Evolutionary conservation across 352 stramenopile species (phyloP).

Genomic region (Paralagenidium karlingii): DNA sequence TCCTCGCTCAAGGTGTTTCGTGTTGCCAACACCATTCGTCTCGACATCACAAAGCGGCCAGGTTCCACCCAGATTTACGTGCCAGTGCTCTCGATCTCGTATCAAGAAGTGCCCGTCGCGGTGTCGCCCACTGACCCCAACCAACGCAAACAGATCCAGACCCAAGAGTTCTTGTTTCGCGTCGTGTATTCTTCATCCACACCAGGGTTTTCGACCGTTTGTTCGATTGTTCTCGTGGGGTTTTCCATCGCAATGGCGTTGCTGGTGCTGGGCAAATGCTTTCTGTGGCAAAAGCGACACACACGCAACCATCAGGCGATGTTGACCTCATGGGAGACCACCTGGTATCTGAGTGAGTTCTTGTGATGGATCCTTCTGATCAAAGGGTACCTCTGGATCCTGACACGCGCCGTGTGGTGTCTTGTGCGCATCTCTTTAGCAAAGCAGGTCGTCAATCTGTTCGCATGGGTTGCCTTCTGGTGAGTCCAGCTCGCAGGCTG

Average conservation of each 20-base stretch:
- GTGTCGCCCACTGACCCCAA: no score
- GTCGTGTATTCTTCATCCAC: slow-evolving; percentile 84
- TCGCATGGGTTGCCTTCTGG: background rate
- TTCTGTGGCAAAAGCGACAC: slow-evolving; percentile 80
- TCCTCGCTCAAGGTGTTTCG: slow-evolving; percentile 37
- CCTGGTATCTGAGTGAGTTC: slow-evolving; percentile 23
- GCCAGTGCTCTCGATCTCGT: slow-evolving; percentile 67
- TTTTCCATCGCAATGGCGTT: slow-evolving; percentile 12
- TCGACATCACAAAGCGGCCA: slow-evolving; percentile 36
- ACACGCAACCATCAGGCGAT: slow-evolving; percentile 52
- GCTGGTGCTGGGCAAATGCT: slow-evolving; percentile 58
- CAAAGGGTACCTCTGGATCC: background rate
- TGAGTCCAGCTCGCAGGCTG: background rate
- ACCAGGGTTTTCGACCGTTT: slow-evolving; percentile 56
- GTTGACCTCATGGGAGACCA: slow-evolving; percentile 29
- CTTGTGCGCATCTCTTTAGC: background rate
- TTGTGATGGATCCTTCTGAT: background rate
- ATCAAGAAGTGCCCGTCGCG: slow-evolving; percentile 41
- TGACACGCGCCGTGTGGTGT: background rate
- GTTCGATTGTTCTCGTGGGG: slow-evolving; percentile 52
- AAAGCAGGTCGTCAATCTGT: background rate
- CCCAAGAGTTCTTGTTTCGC: slow-evolving; percentile 34
- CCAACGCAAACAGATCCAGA: background rate
- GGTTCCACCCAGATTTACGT: slow-evolving; percentile 41
- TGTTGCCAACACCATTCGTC: slow-evolving; percentile 57